Evolutionary conservation across 352 stramenopile genomes (phyloP).

Genomic region (Globisporangium canariense): DNA sequence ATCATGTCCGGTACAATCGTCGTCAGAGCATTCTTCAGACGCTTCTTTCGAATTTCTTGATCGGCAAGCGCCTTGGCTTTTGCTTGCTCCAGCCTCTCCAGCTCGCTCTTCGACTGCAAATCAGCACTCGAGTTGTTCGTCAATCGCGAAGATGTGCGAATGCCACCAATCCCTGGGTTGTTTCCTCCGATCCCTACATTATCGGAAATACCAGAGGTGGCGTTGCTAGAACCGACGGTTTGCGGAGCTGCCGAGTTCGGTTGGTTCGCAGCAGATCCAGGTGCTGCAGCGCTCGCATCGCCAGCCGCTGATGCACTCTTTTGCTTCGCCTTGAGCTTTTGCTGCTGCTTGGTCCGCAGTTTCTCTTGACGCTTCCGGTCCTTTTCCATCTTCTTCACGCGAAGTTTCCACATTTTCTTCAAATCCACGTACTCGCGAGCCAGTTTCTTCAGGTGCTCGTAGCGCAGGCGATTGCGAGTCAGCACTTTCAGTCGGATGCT

Average conservation of each 20-base stretch:
- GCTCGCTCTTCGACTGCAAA: conserved; percentile 60
- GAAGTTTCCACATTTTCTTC: conserved; percentile 79
- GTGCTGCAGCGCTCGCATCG: conserved; percentile 11
- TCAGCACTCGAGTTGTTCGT: conserved; percentile 85
- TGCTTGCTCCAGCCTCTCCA: conserved; percentile 82
- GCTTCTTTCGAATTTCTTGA: conserved; percentile 80
- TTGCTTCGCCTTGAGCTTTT: conserved; percentile 48
- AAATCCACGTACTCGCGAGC: conserved; percentile 78
- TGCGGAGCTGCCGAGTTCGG: conserved; percentile 38
- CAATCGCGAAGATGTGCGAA: conserved; percentile 78
- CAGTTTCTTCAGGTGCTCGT: conserved; percentile 67
- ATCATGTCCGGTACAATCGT: conserved; percentile 87
- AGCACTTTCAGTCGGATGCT: conserved; percentile 61
- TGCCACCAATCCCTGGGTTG: conserved; percentile 20
- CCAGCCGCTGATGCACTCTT: conserved; percentile 25
- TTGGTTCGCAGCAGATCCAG: conserved; percentile 13
- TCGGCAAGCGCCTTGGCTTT: conserved; percentile 72
- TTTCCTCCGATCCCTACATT: conserved; percentile 15
- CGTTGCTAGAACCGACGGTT: conserved; percentile 29
- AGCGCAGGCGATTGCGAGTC: conserved; percentile 54
- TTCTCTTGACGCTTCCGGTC: conserved; percentile 86
- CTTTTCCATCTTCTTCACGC: conserved; percentile 86
- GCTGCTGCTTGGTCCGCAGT: conserved; percentile 64
- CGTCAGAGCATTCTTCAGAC: conserved; percentile 78
- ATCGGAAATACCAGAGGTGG: conserved; percentile 16